These are phyloP conservation scores for Wallacemonas sp. DNA, from an alignment of 208 protist species.

Conservation along the genomic window DNA sequence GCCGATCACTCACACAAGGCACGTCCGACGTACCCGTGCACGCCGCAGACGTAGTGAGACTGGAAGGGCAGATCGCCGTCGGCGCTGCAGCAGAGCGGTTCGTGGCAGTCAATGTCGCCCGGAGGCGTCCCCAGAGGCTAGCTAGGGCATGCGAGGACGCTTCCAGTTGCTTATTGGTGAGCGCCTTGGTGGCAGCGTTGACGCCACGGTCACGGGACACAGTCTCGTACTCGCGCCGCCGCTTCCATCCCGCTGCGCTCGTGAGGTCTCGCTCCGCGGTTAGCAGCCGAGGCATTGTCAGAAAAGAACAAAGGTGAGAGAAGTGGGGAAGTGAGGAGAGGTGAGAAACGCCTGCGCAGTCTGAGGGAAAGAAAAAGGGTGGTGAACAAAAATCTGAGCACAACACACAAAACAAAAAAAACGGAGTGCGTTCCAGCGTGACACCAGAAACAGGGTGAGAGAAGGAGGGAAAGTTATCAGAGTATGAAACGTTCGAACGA, in stretches of 20 bases:
- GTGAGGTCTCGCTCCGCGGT: background rate
- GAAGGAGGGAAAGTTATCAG: too few relatives aligned
- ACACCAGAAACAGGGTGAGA: too few relatives aligned
- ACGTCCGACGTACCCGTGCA: too few relatives aligned
- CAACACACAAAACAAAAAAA: background rate
- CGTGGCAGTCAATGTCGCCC: background rate
- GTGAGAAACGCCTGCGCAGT: background rate
- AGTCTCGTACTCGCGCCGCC: background rate
- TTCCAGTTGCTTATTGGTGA: background rate
- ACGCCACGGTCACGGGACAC: background rate
- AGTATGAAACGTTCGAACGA: too few relatives aligned
- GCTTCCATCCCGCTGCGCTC: background rate
- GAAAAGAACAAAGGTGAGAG: constrained; percentile 10
- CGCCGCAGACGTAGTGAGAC: too few relatives aligned
- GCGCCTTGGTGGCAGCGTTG: background rate
- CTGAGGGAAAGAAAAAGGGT: constrained; percentile 3
- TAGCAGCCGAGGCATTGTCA: background rate
- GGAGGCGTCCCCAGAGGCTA: background rate
- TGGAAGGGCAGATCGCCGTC: too few relatives aligned
- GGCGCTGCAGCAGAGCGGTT: too few relatives aligned
- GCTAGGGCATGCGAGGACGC: background rate
- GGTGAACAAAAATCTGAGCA: background rate
- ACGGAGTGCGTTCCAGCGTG: too few relatives aligned
- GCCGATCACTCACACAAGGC: constrained; percentile 10
- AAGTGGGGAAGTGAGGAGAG: background rate